These are phyloP conservation scores for Rosa chinensis DNA, from an alignment of 306 rosid species.

Conservation along the genomic window DNA sequence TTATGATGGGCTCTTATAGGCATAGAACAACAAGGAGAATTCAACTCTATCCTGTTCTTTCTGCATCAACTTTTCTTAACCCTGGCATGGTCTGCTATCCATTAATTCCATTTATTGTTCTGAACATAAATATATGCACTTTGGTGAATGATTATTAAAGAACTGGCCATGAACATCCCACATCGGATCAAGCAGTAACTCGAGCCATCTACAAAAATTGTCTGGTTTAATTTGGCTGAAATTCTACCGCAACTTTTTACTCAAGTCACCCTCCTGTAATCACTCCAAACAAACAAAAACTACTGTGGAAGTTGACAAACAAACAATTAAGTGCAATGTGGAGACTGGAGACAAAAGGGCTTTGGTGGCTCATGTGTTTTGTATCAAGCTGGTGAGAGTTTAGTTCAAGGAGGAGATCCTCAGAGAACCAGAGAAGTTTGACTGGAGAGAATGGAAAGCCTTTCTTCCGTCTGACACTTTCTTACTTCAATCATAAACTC, in stretches of 20 bases:
- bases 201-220: slow-evolving; percentile 67
- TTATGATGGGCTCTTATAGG: slow-evolving; percentile 60
- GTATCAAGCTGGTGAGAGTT: background rate
- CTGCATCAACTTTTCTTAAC: too few species aligned
- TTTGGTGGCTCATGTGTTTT: background rate
- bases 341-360: background rate
- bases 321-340: background rate
- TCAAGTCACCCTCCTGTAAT: slow-evolving; percentile 60
- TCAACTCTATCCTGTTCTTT: slow-evolving; percentile 51
- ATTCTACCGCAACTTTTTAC: slow-evolving; percentile 86
- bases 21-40: slow-evolving; percentile 79
- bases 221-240: slow-evolving; percentile 80
- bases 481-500: background rate
- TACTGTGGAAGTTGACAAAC: background rate
- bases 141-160: slow-evolving; percentile 38
- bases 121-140: slow-evolving; percentile 72
- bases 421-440: background rate
- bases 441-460: background rate
- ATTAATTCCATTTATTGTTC: slow-evolving; percentile 56
- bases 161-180: slow-evolving; percentile 96
- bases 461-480: background rate
- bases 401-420: background rate
- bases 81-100: too few species aligned
- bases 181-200: slow-evolving; percentile 69
- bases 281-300: slow-evolving; percentile 35